Evolutionary conservation across 768 basidiomycete genomes (phyloP), one percentile per base, ranked within the genome.

Genomic region (Termitomyces sp.): DNA sequence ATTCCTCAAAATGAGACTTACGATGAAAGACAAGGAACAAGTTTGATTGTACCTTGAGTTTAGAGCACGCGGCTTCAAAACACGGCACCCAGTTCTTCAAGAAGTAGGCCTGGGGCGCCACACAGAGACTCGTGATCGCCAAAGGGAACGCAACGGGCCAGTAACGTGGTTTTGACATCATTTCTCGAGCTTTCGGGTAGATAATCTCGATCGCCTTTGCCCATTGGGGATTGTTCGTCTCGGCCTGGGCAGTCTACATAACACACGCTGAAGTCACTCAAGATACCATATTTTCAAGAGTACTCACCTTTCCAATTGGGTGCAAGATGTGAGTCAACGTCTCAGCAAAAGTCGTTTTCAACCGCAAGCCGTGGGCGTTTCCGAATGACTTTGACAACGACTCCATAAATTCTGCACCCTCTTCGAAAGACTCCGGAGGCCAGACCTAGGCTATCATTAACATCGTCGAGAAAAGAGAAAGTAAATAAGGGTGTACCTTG

Each of bases 211-310:
- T 89, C 0, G 94, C 94, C 66, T 91, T 93, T 5, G 88, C 91
- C 94, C 94, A 98, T 60, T 89, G 80, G 0, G 94, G 94, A 68
- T 95, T 89, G 63, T 97, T 97, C 46, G 95, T 94, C 72, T 98
- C 94, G 6, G 92, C 94, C 72, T 94, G 93, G 0, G 92, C 95
- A 36, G 89, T 95, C 90, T 94, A 50, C 22, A 35, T 36, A 52
- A 25, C 20, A 20, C 20, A 47, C 40, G 13, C 50, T 33, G n/a
- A 54, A 44, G 63, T 52, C 25, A 16, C 31, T 12, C 39, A 44
- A n/a, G n/a, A n/a, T n/a, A 20, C 25, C 27, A 31, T 54, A 32
- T 15, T 45, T 23, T 29, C 11, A 31, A 23, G 40, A 54, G 23
- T 20, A 58, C 35, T 39, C 54, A 89, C 92, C 80, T 96, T 94